phyloP scores from a whole-genome alignment of 106 monocot species.

The Cymbidium sinense region DNA sequence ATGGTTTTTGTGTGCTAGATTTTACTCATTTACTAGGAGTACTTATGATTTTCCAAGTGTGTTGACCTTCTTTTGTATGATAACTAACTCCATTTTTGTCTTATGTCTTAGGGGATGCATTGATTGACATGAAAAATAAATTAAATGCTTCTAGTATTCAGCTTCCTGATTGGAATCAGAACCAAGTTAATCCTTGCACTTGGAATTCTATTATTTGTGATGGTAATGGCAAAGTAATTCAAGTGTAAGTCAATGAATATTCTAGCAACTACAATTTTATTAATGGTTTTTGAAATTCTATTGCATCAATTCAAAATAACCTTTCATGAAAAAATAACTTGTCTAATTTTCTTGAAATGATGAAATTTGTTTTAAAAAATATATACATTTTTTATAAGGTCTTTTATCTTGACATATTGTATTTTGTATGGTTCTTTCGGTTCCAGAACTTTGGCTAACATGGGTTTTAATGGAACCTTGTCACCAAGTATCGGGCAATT shows the following conservation, averaged over 20 bases:
- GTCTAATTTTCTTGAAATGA: neutral
- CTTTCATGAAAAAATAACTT: neutral
- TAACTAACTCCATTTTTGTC: neutral
- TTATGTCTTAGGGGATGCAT: constrained; percentile 40
- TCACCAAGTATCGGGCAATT: constrained; percentile 76
- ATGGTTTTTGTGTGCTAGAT: neutral
- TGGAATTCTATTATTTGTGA: constrained; percentile 87
- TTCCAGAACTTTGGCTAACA: constrained; percentile 68
- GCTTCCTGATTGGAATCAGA: constrained; percentile 52
- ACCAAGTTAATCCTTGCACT: constrained; percentile 65
- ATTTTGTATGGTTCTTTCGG: neutral
- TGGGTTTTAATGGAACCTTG: constrained; percentile 79
- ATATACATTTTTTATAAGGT: neutral
- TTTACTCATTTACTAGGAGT: neutral
- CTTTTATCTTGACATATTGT: neutral
- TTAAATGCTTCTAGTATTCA: constrained; percentile 50
- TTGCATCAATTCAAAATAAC: neutral
- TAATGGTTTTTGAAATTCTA: neutral
- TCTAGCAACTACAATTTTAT: neutral
- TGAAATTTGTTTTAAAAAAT: neutral
- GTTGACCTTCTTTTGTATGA: neutral
- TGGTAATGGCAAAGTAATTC: constrained; percentile 51
- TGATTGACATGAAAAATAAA: constrained; percentile 37
- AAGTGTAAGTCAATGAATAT: constrained; percentile 47
- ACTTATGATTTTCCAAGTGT: neutral